Conservation (phyloP, 176 grass and related monocot species). For the Pharus latifolius region DNA sequence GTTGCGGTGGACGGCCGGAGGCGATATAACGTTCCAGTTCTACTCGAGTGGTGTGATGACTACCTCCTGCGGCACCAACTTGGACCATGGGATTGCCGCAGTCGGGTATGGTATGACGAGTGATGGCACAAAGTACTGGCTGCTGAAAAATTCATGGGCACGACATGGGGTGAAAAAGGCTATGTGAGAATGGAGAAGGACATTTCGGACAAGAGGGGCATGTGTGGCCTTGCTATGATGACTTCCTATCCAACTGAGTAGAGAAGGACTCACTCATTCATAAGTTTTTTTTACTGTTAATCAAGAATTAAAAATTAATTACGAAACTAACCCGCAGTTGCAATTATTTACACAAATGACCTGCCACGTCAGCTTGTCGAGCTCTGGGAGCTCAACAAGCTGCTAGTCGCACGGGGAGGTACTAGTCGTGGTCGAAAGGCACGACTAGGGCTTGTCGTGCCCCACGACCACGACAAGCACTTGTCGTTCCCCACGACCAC, state of each 20-base stretch:
- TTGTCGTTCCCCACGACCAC: no score
- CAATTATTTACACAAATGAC: no score
- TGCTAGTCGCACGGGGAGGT: no score
- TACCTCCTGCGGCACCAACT: neutral
- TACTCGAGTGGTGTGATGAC: slow-evolving; percentile 39
- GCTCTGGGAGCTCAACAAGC: no score
- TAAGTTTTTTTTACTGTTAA: no score
- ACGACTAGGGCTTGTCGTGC: no score
- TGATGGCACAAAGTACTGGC: slow-evolving; percentile 29
- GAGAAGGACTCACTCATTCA: no score
- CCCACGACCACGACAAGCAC: no score
- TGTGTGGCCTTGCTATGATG: slow-evolving; percentile 26
- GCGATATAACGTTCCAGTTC: slow-evolving; percentile 26
- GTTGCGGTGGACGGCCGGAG: slow-evolving; percentile 34
- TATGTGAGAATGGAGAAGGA: slow-evolving; percentile 8
- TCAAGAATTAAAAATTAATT: no score
- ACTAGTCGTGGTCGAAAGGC: no score
- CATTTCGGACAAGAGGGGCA: slow-evolving; percentile 3
- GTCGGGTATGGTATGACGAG: slow-evolving; percentile 18
- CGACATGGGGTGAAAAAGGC: neutral
- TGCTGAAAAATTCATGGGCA: slow-evolving; percentile 2
- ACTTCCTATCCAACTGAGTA: slow-evolving; percentile 12
- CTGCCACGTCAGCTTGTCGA: no score
- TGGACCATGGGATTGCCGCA: slow-evolving; percentile 28
- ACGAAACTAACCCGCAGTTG: no score